Evolutionary conservation across 331 rosid species (phyloP).

Genomic region (Quercus lobata): DNA sequence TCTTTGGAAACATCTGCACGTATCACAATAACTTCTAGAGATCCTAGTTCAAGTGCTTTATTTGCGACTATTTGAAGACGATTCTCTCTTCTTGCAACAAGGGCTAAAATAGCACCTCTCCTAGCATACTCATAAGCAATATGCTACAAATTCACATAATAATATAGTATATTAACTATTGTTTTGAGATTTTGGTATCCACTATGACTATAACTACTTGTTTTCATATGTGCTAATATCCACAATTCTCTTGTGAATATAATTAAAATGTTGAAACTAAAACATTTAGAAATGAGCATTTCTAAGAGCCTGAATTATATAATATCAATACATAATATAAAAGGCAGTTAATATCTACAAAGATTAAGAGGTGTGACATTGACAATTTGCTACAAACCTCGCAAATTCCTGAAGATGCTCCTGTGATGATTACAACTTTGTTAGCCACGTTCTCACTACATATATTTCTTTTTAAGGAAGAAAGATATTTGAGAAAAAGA

Average conservation of each 20-base stretch:
- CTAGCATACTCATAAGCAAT: background rate
- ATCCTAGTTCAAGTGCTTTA: background rate
- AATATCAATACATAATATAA: no score
- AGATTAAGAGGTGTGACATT: no score
- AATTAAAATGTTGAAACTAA: no score
- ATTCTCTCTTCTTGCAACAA: background rate
- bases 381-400: conserved; percentile 33
- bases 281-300: no score
- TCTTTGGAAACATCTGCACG: background rate
- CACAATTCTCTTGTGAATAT: no score
- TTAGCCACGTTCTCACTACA: conserved; percentile 23
- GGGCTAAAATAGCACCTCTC: background rate
- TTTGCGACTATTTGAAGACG: background rate
- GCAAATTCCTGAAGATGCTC: conserved; percentile 85
- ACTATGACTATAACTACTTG: no score
- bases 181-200: no score
- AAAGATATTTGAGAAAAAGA: conserved; percentile 23
- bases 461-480: background rate
- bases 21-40: background rate
- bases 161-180: no score
- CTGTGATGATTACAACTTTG: conserved; percentile 61
- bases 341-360: background rate
- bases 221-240: no score
- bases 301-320: no score
- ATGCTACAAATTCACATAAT: background rate